Evolutionary conservation across 2,329 filamentous ascomycete species (phyloP), one percentile per base, ranked within the genome.

Genomic region (Aspergillus novoparasiticus): DNA sequence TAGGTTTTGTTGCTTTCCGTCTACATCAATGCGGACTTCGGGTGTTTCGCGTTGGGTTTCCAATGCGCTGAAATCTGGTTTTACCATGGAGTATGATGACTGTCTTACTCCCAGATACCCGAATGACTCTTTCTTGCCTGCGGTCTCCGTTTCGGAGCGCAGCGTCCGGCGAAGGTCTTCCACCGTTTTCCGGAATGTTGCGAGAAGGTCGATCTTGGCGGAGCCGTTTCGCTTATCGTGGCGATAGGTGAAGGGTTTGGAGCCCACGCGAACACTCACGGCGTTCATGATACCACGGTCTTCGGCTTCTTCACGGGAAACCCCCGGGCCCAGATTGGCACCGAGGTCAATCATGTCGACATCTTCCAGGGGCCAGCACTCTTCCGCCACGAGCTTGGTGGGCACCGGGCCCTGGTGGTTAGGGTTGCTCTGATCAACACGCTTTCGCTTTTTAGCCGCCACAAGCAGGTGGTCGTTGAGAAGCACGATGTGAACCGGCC

Each of bases 1-100:
- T 54, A 99, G 85, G 75, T 95, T 97, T 75, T 98, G 93, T 77
- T 97, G 94, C 72, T 96, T 96, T 56, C 95, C 95, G 72, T 98
- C 95, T 16, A 97, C 92, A 71, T 99, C 95, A 69, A 99, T 94
- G 60, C 97, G 86, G 80, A 97, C 90, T 65, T 84, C 87, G 21
- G 81, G 81, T 45, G 82, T 81, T 75, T 96, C 92, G 73, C 93
- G 93, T 71, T 90, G 88, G 66, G 89, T 88, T 1, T 92, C 93
- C 11, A 93, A 79, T 9, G 87, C 90, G 73, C 95, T 92, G 16
- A 96, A 84, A 63, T 94, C 91, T 0, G 90, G 88, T 77, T 94
- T 93, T n/a, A 41, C 39, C 72, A 92, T 90, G 28, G 94, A 83
- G 41, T 71, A 69, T 1, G 89, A 88, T 1, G 91, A 89, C 66